Percentiles rank a stretch among this genome's conserved stretches.
These are phyloP conservation scores for Acer negundo DNA, from an alignment of 345 rosid species.

Conservation along the genomic window DNA sequence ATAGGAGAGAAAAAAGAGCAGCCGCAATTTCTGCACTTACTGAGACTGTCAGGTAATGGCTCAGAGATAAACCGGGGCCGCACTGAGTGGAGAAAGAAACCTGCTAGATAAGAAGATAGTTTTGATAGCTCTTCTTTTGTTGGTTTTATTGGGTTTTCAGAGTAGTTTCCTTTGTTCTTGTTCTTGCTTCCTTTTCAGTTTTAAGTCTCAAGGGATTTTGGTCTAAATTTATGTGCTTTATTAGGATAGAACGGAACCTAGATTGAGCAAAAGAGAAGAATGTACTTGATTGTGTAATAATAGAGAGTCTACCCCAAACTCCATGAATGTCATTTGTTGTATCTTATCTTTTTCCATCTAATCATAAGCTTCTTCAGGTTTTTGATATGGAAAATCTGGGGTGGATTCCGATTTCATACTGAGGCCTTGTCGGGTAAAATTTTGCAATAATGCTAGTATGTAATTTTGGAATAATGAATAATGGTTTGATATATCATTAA, in stretches of 20 bases:
- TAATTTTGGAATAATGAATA: too few relatives aligned
- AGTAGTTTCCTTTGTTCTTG: neutral
- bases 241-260: neutral
- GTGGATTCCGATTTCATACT: neutral
- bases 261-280: neutral
- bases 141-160: neutral
- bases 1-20: conserved; percentile 27
- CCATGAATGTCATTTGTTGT: conserved; percentile 3
- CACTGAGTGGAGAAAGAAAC: conserved; percentile 83
- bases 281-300: conserved; percentile 2
- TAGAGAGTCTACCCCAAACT: conserved; percentile 3
- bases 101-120: conserved; percentile 36
- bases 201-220: neutral
- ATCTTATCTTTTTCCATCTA: neutral
- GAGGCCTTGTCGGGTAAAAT: too few relatives aligned
- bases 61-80: conserved; percentile 86
- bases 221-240: neutral
- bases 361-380: neutral
- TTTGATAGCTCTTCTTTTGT: neutral
- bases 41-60: conserved; percentile 72
- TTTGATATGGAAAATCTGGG: neutral
- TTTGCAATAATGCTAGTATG: too few relatives aligned
- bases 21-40: conserved; percentile 66
- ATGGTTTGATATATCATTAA: too few relatives aligned
- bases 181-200: neutral